These are phyloP conservation scores for Capronia americana DNA, from an alignment of 2,329 filamentous ascomycete species.

Conservation along the genomic window DNA sequence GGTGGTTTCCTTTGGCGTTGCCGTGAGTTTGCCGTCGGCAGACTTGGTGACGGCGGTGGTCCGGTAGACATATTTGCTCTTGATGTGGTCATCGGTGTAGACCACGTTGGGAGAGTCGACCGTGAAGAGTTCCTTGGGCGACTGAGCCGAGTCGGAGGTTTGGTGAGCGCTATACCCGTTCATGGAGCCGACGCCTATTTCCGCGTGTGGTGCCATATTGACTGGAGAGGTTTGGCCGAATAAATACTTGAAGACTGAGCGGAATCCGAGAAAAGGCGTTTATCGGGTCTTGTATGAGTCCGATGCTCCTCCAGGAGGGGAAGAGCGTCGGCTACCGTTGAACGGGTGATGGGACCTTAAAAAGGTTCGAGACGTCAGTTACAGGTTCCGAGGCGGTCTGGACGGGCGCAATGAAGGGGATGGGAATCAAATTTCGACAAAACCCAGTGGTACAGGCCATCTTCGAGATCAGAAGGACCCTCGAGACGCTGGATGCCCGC, in stretches of 20 bases:
- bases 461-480: not conserved
- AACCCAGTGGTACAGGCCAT: conserved; percentile 14
- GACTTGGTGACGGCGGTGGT: conserved; percentile 81
- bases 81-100: conserved; percentile 88
- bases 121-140: conserved; percentile 70
- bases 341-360: conserved; percentile 89
- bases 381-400: conserved; percentile 18
- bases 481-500: not conserved
- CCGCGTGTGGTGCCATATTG: conserved; percentile 93
- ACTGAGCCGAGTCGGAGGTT: conserved; percentile 48
- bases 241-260: conserved; percentile 48
- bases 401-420: not conserved
- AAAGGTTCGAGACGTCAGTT: conserved; percentile 25
- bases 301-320: conserved; percentile 81
- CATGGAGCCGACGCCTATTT: conserved; percentile 62
- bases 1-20: conserved; percentile 82
- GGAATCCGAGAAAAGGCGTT: conserved; percentile 40
- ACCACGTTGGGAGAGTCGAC: conserved; percentile 91
- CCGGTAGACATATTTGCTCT: conserved; percentile 93
- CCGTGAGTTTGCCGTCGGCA: conserved; percentile 77
- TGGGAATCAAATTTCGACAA: conserved; percentile 22
- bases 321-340: conserved; percentile 93
- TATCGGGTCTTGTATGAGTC: conserved; percentile 59
- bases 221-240: conserved; percentile 40
- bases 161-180: conserved; percentile 58